phyloP scores from a whole-genome alignment of 169 alveolate species.

The Nephromyces sp. region DNA sequence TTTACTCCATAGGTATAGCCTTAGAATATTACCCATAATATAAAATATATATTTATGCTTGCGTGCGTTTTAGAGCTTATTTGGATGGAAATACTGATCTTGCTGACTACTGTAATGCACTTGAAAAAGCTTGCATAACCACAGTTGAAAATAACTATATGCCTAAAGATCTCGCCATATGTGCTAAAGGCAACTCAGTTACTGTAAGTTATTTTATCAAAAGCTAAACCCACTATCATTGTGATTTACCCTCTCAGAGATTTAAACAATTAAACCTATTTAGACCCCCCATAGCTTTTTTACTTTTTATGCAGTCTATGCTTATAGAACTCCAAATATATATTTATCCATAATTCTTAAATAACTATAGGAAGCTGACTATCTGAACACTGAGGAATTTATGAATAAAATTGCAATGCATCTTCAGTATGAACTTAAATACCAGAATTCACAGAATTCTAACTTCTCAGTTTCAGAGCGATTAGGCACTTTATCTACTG shows the following conservation, averaged over 20 bases:
- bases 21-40: neutral
- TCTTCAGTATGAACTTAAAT: conserved; percentile 29
- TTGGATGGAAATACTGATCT: conserved; percentile 72
- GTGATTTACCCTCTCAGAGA: no score
- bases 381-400: conserved; percentile 25
- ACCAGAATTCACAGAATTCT: conserved; percentile 22
- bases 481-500: conserved; percentile 41
- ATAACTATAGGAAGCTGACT: conserved; percentile 21
- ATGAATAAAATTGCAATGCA: conserved; percentile 43
- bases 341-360: no score
- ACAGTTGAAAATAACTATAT: conserved; percentile 79
- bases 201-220: conserved; percentile 12
- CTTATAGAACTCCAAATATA: no score
- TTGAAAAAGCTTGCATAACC: conserved; percentile 73
- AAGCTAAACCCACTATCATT: neutral
- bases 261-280: no score
- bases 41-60: neutral
- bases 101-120: conserved; percentile 62
- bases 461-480: conserved; percentile 19
- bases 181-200: conserved; percentile 46
- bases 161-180: conserved; percentile 86
- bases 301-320: no score
- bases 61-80: conserved; percentile 59
- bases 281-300: neutral
- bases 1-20: conserved; percentile 51